phyloP scores from a whole-genome alignment of 495 filamentous ascomycete genomes.

The Trichoderma reesei region DNA sequence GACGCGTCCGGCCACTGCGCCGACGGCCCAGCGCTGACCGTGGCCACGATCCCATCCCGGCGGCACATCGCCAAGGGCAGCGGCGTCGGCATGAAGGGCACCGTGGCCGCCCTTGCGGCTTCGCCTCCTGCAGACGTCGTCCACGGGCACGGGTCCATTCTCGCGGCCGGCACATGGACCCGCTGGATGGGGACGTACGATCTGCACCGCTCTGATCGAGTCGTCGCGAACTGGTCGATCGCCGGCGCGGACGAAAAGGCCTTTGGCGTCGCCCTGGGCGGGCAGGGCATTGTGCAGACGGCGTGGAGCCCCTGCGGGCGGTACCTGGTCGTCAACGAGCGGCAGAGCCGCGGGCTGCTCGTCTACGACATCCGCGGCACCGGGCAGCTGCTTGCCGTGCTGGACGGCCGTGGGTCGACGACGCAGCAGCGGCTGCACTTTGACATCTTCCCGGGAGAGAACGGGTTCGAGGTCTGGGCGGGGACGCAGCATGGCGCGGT shows the following conservation, averaged over 20 bases:
- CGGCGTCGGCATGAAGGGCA: constrained; percentile 74
- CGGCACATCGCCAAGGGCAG: constrained; percentile 58
- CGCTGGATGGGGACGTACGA: constrained; percentile 71
- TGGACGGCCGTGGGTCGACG: constrained; percentile 57
- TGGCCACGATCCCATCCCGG: constrained; percentile 70
- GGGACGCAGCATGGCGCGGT: constrained; percentile 73
- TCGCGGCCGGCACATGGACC: constrained; percentile 78
- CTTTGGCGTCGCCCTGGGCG: constrained; percentile 31
- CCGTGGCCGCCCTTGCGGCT: constrained; percentile 54
- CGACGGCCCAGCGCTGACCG: constrained; percentile 45
- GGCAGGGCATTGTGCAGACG: constrained; percentile 64
- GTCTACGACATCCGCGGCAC: constrained; percentile 79
- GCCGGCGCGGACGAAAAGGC: constrained; percentile 25
- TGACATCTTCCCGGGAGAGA: constrained; percentile 48
- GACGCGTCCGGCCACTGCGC: constrained; percentile 59
- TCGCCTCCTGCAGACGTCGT: constrained; percentile 21
- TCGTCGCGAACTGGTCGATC: constrained; percentile 56
- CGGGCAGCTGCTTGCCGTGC: constrained; percentile 55
- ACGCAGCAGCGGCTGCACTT: constrained; percentile 74
- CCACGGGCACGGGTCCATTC: constrained; percentile 20
- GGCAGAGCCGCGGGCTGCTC: constrained; percentile 60
- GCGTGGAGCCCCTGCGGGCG: constrained; percentile 77
- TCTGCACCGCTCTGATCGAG: constrained; percentile 51
- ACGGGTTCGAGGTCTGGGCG: constrained; percentile 70
- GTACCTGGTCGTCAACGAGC: constrained; percentile 82